Percentiles rank a stretch among this genome's conserved stretches.
Conservation (phyloP, 352 stramenopile genomes). For the Plasmopara muralis region DNA sequence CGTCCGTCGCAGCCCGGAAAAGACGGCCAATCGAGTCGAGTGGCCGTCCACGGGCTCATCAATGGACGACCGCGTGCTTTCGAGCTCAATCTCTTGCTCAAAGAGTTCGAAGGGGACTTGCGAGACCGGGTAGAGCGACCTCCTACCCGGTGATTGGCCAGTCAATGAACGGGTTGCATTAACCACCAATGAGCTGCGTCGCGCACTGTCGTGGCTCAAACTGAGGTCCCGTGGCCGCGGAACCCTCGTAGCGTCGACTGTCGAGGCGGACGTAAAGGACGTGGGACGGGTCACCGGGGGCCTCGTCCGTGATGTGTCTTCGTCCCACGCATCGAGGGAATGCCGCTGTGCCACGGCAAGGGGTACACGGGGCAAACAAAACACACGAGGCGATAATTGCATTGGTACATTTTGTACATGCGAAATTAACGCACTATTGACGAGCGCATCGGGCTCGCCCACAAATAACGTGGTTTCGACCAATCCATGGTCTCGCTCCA, state of each 20-base stretch:
- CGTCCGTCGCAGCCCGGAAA: conserved; percentile 45
- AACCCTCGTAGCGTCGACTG: conserved; percentile 1
- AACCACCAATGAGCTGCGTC: background rate
- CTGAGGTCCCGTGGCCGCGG: conserved; percentile 14
- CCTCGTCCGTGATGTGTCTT: background rate
- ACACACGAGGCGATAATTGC: conserved; percentile 42
- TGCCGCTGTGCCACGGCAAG: conserved; percentile 3
- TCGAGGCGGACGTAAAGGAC: conserved; percentile 14
- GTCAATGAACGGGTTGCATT: conserved; percentile 5
- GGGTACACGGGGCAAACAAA: conserved; percentile 27
- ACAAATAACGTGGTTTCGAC: conserved; percentile 39
- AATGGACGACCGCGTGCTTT: conserved; percentile 35
- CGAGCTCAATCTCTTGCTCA: conserved; percentile 65
- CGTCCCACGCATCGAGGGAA: conserved; percentile 12
- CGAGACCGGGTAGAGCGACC: conserved; percentile 61
- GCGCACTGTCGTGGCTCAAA: conserved; percentile 15
- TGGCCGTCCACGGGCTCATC: conserved; percentile 12
- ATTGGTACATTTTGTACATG: conserved; percentile 37
- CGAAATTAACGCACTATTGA: conserved; percentile 41
- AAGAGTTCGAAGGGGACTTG: conserved; percentile 75
- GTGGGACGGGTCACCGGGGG: conserved; percentile 14
- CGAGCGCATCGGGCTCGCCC: conserved; percentile 43
- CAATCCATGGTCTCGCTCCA: conserved; percentile 11
- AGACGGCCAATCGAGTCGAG: conserved; percentile 30
- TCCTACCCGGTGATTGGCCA: conserved; percentile 22